Conservation (phyloP, 345 rosid species). For the Linum lewisii region DNA sequence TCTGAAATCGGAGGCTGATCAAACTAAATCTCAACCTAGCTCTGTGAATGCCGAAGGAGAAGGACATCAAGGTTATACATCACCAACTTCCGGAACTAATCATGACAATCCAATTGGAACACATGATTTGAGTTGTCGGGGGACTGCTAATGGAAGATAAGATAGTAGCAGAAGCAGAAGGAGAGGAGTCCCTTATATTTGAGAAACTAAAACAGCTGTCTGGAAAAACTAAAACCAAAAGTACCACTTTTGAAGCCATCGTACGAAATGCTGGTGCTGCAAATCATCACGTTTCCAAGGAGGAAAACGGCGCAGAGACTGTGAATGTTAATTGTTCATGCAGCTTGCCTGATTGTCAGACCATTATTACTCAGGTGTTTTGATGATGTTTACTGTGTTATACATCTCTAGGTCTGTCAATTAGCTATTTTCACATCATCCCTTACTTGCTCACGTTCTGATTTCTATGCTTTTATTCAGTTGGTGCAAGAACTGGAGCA, state of each 20-base stretch:
- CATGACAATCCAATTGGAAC: constrained; percentile 14
- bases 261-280: constrained; percentile 24
- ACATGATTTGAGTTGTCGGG: constrained; percentile 20
- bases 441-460: not conserved
- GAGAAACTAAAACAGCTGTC: constrained; percentile 35
- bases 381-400: not conserved
- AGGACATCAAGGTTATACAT: constrained; percentile 16
- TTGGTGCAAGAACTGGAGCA: constrained; percentile 18
- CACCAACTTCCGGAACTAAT: constrained; percentile 11
- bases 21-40: constrained; percentile 12
- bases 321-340: constrained; percentile 22
- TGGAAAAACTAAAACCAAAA: constrained; percentile 15
- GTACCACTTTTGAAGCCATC: constrained; percentile 16
- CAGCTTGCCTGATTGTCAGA: constrained; percentile 18
- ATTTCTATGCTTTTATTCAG: constrained; percentile 6
- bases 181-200: constrained; percentile 28
- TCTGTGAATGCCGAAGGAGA: constrained; percentile 21
- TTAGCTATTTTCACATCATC: not conserved
- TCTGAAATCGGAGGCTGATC: constrained; percentile 12
- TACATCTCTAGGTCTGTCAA: not conserved
- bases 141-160: too few species aligned
- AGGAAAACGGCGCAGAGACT: constrained; percentile 19
- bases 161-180: constrained; percentile 19
- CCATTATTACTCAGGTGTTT: constrained; percentile 14
- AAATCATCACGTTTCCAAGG: constrained; percentile 17